Conservation (phyloP, 164 flowering plant species). For the Magnolia officinalis region DNA sequence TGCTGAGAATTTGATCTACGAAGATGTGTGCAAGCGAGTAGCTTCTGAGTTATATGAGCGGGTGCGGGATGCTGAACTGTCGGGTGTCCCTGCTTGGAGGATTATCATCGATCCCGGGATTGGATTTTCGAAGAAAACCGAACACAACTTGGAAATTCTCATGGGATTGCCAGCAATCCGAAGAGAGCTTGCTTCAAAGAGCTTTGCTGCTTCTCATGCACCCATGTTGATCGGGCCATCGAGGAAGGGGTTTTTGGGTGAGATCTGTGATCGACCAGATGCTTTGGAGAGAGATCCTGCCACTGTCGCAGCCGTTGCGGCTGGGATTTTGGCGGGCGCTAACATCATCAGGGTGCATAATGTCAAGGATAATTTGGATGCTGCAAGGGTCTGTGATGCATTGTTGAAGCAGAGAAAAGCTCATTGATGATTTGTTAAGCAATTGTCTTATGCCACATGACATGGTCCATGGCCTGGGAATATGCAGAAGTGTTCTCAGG, state of each 20-base stretch:
- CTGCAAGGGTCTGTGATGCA: slow-evolving; percentile 81
- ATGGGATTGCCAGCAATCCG: slow-evolving; percentile 46
- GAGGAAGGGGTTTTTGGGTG: slow-evolving; percentile 82
- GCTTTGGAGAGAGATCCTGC: slow-evolving; percentile 78
- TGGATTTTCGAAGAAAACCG: slow-evolving; percentile 85
- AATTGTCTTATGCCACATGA: neutral
- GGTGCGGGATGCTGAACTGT: slow-evolving; percentile 63
- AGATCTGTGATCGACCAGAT: slow-evolving; percentile 50
- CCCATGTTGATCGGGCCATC: slow-evolving; percentile 89
- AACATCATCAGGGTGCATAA: slow-evolving; percentile 88
- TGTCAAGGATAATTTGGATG: slow-evolving; percentile 69
- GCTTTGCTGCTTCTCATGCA: slow-evolving; percentile 64
- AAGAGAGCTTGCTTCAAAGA: slow-evolving; percentile 54
- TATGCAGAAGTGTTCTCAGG: too few species aligned
- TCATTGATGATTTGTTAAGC: neutral
- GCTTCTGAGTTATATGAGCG: slow-evolving; percentile 51
- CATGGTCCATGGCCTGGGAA: too few species aligned
- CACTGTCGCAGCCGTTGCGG: slow-evolving; percentile 61
- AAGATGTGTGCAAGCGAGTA: slow-evolving; percentile 64
- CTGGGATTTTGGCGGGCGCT: slow-evolving; percentile 78
- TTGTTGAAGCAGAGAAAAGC: slow-evolving; percentile 31
- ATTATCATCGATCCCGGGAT: slow-evolving; percentile 85
- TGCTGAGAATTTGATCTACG: slow-evolving; percentile 53
- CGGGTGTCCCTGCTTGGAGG: slow-evolving; percentile 92
- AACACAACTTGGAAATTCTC: slow-evolving; percentile 72